These are phyloP conservation scores for Pseudocercospora eumusae DNA, from an alignment of 2,329 filamentous ascomycete species.

Conservation along the genomic window DNA sequence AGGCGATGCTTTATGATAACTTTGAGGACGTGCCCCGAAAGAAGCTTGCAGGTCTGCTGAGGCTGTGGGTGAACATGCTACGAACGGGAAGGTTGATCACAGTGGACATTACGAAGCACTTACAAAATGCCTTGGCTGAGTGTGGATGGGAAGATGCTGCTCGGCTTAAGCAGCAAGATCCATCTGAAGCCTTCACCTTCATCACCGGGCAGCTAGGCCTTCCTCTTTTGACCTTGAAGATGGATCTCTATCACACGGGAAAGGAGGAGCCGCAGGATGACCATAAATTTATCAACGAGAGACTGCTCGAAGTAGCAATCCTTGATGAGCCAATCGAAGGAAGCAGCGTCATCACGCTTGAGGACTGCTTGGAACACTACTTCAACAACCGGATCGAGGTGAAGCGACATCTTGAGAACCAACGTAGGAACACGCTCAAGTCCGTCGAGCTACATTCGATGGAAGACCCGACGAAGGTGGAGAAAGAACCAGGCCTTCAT, in stretches of 20 bases:
- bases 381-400: slow-evolving; percentile 95
- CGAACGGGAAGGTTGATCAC: slow-evolving; percentile 82
- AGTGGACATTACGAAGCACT: slow-evolving; percentile 76
- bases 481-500: slow-evolving; percentile 43
- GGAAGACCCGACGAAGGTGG: slow-evolving; percentile 24
- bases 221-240: slow-evolving; percentile 84
- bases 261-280: slow-evolving; percentile 81
- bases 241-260: slow-evolving; percentile 91
- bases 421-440: slow-evolving; percentile 60
- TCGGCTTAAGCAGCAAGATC: slow-evolving; percentile 82
- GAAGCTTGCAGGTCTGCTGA: slow-evolving; percentile 73
- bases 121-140: slow-evolving; percentile 78
- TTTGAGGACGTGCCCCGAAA: slow-evolving; percentile 71
- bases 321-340: slow-evolving; percentile 68
- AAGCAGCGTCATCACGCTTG: slow-evolving; percentile 67
- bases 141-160: slow-evolving; percentile 88
- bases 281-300: slow-evolving; percentile 91
- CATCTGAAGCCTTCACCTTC: slow-evolving; percentile 92
- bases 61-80: slow-evolving; percentile 92
- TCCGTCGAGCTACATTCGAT: slow-evolving; percentile 44
- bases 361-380: slow-evolving; percentile 89
- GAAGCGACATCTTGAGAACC: slow-evolving; percentile 65
- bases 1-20: slow-evolving; percentile 82
- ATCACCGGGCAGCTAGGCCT: slow-evolving; percentile 87
- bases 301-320: slow-evolving; percentile 88